A percentile compares a stretch with the other conserved stretches of the same genome.
These are phyloP conservation scores for Prillingera fragicola DNA, from an alignment of 1,284 basidiomycete species.

Conservation along the genomic window DNA sequence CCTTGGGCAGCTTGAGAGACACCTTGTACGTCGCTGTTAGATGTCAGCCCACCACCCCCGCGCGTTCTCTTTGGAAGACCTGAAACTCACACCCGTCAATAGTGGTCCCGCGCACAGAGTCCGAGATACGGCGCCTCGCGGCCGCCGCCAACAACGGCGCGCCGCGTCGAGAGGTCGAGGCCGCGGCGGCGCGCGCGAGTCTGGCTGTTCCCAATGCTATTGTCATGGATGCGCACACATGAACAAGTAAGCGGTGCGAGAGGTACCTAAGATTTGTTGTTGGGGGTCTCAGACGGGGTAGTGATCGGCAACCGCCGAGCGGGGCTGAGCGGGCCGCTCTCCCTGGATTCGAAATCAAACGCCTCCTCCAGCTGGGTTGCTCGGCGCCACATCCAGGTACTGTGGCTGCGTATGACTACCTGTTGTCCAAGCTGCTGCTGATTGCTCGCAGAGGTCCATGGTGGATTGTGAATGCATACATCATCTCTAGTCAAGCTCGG, in stretches of 20 bases:
- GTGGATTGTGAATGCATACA: slow-evolving; percentile 1
- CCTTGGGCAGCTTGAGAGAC: slow-evolving; percentile 36
- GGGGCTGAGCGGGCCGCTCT: too few species aligned
- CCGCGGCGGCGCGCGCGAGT: background rate
- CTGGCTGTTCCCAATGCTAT: too few species aligned
- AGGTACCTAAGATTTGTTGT: background rate
- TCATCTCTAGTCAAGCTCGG: background rate
- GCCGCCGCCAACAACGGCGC: too few species aligned
- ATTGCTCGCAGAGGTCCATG: too few species aligned
- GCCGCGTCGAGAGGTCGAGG: background rate
- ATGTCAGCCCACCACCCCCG: background rate
- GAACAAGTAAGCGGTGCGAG: background rate
- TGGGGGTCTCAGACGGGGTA: background rate
- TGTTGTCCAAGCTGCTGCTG: too few species aligned
- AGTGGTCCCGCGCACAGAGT: slow-evolving; percentile 37
- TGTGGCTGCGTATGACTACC: background rate
- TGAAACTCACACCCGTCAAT: slow-evolving; percentile 15
- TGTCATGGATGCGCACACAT: too few species aligned
- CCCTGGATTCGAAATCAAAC: background rate
- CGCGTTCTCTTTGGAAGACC: background rate
- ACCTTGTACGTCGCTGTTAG: slow-evolving; percentile 40
- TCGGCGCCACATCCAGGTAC: background rate
- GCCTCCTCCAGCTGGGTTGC: background rate
- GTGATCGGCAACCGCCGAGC: background rate
- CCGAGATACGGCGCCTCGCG: too few species aligned